These are phyloP conservation scores for Kwoniella europaea DNA, from an alignment of 768 basidiomycete species.

Conservation along the genomic window DNA sequence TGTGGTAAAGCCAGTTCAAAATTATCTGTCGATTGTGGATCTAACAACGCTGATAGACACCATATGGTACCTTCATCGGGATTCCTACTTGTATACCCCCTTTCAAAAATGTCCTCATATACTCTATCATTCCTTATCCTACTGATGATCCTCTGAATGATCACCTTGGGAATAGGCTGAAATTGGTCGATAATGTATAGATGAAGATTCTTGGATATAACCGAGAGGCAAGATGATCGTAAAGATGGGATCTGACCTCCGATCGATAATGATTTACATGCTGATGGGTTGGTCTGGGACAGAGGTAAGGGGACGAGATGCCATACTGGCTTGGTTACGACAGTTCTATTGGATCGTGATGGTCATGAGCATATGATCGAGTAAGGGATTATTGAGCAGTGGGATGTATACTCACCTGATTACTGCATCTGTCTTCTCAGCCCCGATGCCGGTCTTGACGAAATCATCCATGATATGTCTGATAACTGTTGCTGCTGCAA, in stretches of 20 bases:
- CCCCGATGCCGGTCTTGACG: no score
- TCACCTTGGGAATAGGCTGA: slow-evolving; percentile 11
- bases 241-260: slow-evolving; percentile 31
- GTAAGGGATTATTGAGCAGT: no score
- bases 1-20: slow-evolving; percentile 34
- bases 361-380: no score
- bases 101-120: slow-evolving; percentile 31
- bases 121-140: slow-evolving; percentile 37
- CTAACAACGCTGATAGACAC: slow-evolving; percentile 25
- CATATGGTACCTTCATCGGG: slow-evolving; percentile 48
- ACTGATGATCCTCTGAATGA: slow-evolving; percentile 32
- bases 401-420: no score
- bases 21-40: slow-evolving; percentile 20
- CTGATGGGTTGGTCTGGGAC: slow-evolving; percentile 29
- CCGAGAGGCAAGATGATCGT: slow-evolving; percentile 25
- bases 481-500: no score
- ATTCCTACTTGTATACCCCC: background rate
- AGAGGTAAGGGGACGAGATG: slow-evolving; percentile 41
- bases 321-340: slow-evolving; percentile 36
- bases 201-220: slow-evolving; percentile 42
- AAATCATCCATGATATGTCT: no score
- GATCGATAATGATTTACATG: background rate
- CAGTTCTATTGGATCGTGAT: background rate
- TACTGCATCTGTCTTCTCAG: no score
- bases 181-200: slow-evolving; percentile 29